Evolutionary conservation across 768 basidiomycete species (phyloP), one percentile per base, ranked within the genome.

Genomic region (Pulveroboletus ravenelii): DNA sequence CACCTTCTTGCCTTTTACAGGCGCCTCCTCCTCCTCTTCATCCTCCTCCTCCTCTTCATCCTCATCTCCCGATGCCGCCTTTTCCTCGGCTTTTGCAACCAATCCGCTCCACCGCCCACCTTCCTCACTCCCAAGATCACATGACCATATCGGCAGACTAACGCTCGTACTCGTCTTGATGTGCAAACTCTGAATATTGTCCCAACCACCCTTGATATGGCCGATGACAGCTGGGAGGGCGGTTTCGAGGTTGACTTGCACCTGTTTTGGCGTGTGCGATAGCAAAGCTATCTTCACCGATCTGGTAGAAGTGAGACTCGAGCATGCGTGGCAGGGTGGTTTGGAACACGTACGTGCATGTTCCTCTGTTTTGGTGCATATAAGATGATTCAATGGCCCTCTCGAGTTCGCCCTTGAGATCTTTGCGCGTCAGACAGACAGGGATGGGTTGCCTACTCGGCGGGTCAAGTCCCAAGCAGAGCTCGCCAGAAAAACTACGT

Each of bases 331-430:
- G 10, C 13, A 41, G 15, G 15, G 31, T 25, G 15, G 6, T 30
- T 30, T 32, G 29, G 20, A 15, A 23, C 15, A 80, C 92, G 45
- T 73, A 94, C 90, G 85, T 83, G 80, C 88, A 91, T 6, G 93
- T 96, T 12, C 96, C 96, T 56, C 81, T 83, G 49, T 93, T 92
- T 70, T 93, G 89, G 67, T 93, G 89, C 85, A 96, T 89, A 69
- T 96, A 96, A 3, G 95, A 94, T 10, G 93, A 93, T 5, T 85
- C 85, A 56, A 99, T 84, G 15, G 95, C 95, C 40, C 86, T 84
- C 67, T 95, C 94, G 10, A 99, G 79, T 62, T 97, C 93, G 41
- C 76, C 79, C 67, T 97, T 98, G 51, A 99, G 78, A 68, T 95
- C 89, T 63, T 93, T 93, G 20, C 86, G 82, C 10, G 79, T 84